Percentiles rank a stretch among this genome's conserved stretches.
phyloP scores from a whole-genome alignment of 2,329 filamentous ascomycete species.

The Penicillium sp. region DNA sequence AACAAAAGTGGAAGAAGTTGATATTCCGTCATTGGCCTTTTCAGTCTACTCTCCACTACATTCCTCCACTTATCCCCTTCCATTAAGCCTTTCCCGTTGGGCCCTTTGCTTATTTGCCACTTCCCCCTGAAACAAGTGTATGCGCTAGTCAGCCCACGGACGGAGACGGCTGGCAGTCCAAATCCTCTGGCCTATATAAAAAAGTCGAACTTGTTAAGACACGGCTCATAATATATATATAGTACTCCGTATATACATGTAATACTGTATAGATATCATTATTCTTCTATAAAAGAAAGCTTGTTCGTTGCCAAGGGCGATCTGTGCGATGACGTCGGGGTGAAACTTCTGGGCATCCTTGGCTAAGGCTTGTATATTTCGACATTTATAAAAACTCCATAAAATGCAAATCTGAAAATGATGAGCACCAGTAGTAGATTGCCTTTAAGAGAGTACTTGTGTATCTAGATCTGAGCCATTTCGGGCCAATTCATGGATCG shows the following conservation, averaged over 20 bases:
- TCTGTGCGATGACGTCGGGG: not conserved
- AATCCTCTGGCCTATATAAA: too few relatives aligned
- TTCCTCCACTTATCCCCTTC: not conserved
- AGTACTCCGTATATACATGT: too few relatives aligned
- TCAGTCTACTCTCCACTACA: not conserved
- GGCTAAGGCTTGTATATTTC: not conserved
- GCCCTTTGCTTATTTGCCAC: constrained; percentile 2
- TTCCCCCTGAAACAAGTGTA: constrained; percentile 5
- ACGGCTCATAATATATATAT: too few relatives aligned
- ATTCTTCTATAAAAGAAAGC: not conserved
- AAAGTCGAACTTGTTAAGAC: too few relatives aligned
- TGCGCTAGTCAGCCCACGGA: constrained; percentile 1
- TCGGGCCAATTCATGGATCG: not conserved
- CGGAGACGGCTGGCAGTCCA: not conserved
- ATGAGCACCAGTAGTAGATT: too few relatives aligned
- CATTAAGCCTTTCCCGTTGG: not conserved
- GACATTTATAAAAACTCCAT: too few relatives aligned
- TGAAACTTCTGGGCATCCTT: not conserved
- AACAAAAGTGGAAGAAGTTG: not conserved
- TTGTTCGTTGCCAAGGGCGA: constrained; percentile 9
- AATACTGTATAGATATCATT: not conserved
- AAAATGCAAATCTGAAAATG: too few relatives aligned
- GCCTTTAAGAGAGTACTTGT: too few relatives aligned
- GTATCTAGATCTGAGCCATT: too few relatives aligned
- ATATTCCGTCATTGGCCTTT: constrained; percentile 2